Conservation (phyloP, 495 filamentous ascomycete species). For the Xylaria bambusicola region DNA sequence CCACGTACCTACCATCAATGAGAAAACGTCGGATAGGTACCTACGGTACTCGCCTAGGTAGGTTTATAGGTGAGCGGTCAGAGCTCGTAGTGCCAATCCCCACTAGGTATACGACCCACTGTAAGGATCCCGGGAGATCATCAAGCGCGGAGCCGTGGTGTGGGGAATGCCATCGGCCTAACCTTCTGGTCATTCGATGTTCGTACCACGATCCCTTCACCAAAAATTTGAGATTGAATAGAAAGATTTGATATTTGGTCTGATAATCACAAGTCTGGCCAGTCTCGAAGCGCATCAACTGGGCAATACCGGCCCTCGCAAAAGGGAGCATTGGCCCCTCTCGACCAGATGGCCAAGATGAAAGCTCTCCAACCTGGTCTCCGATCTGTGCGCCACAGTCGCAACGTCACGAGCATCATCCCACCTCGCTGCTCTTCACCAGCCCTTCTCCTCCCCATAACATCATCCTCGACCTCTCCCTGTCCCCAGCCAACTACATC, state of each 20-base stretch:
- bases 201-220: background rate
- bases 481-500: background rate
- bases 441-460: slow-evolving; percentile 1
- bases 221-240: too few species aligned
- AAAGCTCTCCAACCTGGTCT: slow-evolving; percentile 4
- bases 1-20: too few species aligned
- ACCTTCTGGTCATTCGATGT: slow-evolving; percentile 7
- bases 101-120: background rate
- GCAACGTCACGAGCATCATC: background rate
- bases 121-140: background rate
- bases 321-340: slow-evolving; percentile 7
- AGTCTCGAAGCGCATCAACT: too few species aligned
- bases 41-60: too few species aligned
- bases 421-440: background rate
- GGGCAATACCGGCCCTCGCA: too few species aligned
- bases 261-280: too few species aligned
- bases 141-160: background rate
- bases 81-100: background rate
- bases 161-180: background rate
- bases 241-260: too few species aligned
- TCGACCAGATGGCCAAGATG: slow-evolving; percentile 2
- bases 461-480: background rate
- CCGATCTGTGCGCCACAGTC: slow-evolving; percentile 10
- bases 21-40: too few species aligned
- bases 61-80: slow-evolving; percentile 1